Percentiles rank a stretch among this genome's conserved stretches.
Evolutionary conservation across 1,139 yeast species (phyloP).

Genomic region (Zygoascus sp.): DNA sequence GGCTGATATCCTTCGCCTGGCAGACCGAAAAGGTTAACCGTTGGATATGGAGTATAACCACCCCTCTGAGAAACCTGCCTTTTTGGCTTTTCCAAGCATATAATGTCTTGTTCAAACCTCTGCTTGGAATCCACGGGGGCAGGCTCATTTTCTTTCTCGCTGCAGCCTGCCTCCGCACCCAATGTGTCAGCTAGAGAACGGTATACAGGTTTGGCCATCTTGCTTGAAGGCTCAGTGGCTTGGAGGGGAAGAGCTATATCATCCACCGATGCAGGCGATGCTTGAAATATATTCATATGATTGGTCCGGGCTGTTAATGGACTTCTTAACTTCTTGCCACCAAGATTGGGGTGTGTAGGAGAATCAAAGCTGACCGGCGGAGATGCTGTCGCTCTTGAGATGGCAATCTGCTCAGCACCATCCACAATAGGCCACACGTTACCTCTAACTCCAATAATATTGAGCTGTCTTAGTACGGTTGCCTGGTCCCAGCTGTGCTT

Average conservation of each 20-base stretch:
- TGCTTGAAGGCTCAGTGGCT: neutral
- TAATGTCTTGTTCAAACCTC: too few relatives aligned
- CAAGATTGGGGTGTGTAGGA: neutral
- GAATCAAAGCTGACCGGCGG: neutral
- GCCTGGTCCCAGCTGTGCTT: neutral
- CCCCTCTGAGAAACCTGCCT: neutral
- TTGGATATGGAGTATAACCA: neutral
- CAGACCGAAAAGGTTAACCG: neutral
- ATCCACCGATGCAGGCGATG: neutral
- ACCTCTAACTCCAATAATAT: neutral
- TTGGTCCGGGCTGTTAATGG: neutral
- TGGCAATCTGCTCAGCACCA: neutral
- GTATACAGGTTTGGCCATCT: neutral
- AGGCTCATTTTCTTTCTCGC: neutral
- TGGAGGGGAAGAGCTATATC: neutral
- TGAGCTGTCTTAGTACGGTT: neutral
- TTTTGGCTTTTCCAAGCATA: too few relatives aligned
- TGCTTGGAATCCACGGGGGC: too few relatives aligned
- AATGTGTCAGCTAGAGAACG: neutral
- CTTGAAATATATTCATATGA: neutral
- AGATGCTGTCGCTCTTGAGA: neutral
- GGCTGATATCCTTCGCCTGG: neutral
- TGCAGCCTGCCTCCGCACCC: neutral
- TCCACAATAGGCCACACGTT: constrained; percentile 2
- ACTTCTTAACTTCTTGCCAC: neutral